Evolutionary conservation across 208 protist species (phyloP), one percentile per base, ranked within the genome.

Genomic region (Trypanosoma lewisi): DNA sequence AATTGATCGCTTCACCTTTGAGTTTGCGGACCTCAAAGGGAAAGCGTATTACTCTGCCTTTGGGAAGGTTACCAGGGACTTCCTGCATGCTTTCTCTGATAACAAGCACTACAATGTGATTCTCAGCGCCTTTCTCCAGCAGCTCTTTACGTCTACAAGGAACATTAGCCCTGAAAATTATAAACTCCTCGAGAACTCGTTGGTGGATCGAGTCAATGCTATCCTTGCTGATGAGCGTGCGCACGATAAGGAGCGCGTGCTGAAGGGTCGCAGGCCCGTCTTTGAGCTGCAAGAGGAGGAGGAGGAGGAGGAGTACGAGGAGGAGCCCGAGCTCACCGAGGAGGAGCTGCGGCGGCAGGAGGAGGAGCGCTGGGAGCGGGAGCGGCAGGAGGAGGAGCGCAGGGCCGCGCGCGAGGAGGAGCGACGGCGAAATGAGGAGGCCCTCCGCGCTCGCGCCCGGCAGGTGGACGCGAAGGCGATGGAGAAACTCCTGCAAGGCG

Each of bases 11-110:
- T 86, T 79, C 57, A 89, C 86, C 36, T 95, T 95, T 51, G 71
- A 92, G 77, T 84, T 82, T 64, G 80, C 78, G 48, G 84, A 93
- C 31, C 80, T 86, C 21, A 85, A 80, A 50, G 81, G 81, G 28
- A 60, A 67, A 49, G 57, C 61, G 7, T 72, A 83, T 12, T 85
- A 78, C 42, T 30, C 80, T n/a, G 88, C 85, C 4, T 76, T 88
- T 65, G 89, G 82, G 17, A 86, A 74, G 47, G 70, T 93, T 27
- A 65, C 80, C 1, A 61, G 55, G 42, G 70, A 83, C 53, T 89
- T 95, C 45, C 50, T 95, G 14, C 78, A 73, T 51, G 53, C 60
- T 63, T 90, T 77, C 77, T 60, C 70, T 44, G 53, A 67, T 19
- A 70, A 58, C 23, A 72, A 77, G 11, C 79, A 83, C 48, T 88